Evolutionary conservation across 352 stramenopile species (phyloP).

Genomic region (Saprolegnia parasitica): DNA sequence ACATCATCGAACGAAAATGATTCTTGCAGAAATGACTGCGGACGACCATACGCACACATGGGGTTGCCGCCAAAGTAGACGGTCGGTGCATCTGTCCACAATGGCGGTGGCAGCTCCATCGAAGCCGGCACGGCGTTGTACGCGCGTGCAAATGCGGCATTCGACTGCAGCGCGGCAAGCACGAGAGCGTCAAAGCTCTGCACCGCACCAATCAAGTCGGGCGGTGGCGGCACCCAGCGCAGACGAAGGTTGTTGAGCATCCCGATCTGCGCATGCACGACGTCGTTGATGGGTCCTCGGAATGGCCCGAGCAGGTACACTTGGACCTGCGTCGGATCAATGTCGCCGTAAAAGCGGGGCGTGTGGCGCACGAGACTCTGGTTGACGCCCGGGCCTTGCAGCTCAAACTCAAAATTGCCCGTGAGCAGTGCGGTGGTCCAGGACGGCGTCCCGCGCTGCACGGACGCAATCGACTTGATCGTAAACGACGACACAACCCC

Average conservation of each 20-base stretch:
- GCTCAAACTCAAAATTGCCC: constrained; percentile 5
- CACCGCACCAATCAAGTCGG: background rate
- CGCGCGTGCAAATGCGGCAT: background rate
- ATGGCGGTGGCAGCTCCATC: background rate
- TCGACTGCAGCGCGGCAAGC: background rate
- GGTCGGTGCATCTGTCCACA: background rate
- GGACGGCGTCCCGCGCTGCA: background rate
- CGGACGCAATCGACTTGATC: background rate
- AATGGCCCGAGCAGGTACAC: background rate
- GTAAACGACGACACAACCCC: background rate
- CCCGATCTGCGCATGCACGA: background rate
- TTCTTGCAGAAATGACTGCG: constrained; percentile 13
- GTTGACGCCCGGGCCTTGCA: constrained; percentile 1
- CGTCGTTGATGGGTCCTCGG: background rate
- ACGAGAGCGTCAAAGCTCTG: background rate
- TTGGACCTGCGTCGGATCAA: background rate
- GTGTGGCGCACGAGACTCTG: constrained; percentile 8
- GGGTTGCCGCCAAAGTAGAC: constrained; percentile 11
- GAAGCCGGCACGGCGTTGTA: background rate
- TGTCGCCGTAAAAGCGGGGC: background rate
- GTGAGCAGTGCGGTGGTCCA: constrained; percentile 8
- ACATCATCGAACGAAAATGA: constrained; percentile 16
- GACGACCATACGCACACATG: background rate
- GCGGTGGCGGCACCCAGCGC: constrained; percentile 4
- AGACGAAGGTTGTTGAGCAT: background rate